A percentile compares a stretch with the other conserved stretches of the same genome.
Evolutionary conservation across 2,329 filamentous ascomycete genomes (phyloP).

Genomic region (Aschersonia sp.): DNA sequence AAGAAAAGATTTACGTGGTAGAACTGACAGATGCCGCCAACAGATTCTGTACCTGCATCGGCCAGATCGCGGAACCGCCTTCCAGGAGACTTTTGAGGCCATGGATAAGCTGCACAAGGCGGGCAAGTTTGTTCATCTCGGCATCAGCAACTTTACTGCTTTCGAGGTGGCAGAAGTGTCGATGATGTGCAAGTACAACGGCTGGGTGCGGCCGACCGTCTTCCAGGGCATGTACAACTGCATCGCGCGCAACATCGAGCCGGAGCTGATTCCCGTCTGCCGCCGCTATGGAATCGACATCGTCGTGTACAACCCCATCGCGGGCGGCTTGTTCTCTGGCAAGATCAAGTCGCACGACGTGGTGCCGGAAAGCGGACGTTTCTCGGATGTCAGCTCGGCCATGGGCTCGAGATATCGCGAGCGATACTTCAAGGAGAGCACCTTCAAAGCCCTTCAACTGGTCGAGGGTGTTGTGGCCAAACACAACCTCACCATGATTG

Average conservation of each 20-base stretch:
- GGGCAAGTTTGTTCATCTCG: conserved; percentile 70
- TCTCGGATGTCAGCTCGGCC: conserved; percentile 40
- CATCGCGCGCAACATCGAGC: conserved; percentile 61
- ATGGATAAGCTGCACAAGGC: conserved; percentile 71
- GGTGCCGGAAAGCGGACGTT: conserved; percentile 52
- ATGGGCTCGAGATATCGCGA: conserved; percentile 44
- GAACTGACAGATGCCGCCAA: background rate
- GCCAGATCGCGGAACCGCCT: conserved; percentile 50
- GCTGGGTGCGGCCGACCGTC: conserved; percentile 70
- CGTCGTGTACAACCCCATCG: conserved; percentile 71
- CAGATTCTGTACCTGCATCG: conserved; percentile 24
- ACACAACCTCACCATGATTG: conserved; percentile 53
- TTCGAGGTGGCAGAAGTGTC: conserved; percentile 81
- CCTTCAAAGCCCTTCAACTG: conserved; percentile 47
- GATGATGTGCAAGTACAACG: conserved; percentile 62
- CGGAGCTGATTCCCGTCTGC: conserved; percentile 59
- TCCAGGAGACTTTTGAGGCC: conserved; percentile 64
- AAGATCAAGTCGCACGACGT: conserved; percentile 58
- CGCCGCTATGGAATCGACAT: conserved; percentile 64
- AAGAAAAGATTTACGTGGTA: too few species aligned
- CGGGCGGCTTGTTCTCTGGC: conserved; percentile 66
- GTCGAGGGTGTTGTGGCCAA: conserved; percentile 55
- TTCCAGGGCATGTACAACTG: conserved; percentile 85
- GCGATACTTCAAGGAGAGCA: conserved; percentile 58
- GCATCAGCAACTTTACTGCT: conserved; percentile 72